Conservation (phyloP, 2,329 filamentous ascomycete species). For the Ceratocystis variospora region DNA sequence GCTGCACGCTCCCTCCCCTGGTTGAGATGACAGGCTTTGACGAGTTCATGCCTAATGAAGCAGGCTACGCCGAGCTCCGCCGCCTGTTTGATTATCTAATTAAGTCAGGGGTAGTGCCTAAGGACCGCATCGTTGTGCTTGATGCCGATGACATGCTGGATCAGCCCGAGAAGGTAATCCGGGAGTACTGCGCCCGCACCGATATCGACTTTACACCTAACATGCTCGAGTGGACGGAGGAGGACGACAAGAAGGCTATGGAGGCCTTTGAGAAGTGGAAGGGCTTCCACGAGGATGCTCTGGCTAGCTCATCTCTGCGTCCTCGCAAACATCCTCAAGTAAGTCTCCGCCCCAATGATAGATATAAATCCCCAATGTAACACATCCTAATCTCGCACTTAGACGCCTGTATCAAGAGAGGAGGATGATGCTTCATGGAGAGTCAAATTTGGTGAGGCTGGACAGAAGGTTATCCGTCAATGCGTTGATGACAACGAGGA, state of each 20-base stretch:
- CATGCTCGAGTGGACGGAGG: slow-evolving; percentile 77
- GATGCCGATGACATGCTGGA: slow-evolving; percentile 93
- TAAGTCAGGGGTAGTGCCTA: slow-evolving; percentile 54
- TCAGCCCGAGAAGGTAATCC: slow-evolving; percentile 60
- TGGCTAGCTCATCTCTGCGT: slow-evolving; percentile 64
- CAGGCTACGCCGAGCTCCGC: slow-evolving; percentile 80
- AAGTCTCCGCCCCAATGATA: slow-evolving; percentile 23
- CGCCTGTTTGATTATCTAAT: slow-evolving; percentile 76
- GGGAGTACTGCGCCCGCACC: slow-evolving; percentile 68
- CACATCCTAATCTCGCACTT: slow-evolving; percentile 12
- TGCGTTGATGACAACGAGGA: slow-evolving; percentile 58
- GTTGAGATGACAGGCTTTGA: slow-evolving; percentile 71
- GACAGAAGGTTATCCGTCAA: slow-evolving; percentile 52
- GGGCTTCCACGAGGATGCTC: slow-evolving; percentile 91
- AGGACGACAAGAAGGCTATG: slow-evolving; percentile 57
- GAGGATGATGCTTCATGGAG: slow-evolving; percentile 58
- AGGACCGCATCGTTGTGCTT: slow-evolving; percentile 63
- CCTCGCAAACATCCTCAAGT: slow-evolving; percentile 52
- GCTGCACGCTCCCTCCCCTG: slow-evolving; percentile 82
- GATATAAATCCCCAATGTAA: neutral
- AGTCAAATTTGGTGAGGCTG: slow-evolving; percentile 60
- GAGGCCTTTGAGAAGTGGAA: slow-evolving; percentile 90
- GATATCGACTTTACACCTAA: slow-evolving; percentile 59
- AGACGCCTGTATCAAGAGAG: slow-evolving; percentile 51
- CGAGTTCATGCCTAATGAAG: slow-evolving; percentile 75